Evolutionary conservation across 306 rosid species (phyloP).

Genomic region (Abrus precatorius): DNA sequence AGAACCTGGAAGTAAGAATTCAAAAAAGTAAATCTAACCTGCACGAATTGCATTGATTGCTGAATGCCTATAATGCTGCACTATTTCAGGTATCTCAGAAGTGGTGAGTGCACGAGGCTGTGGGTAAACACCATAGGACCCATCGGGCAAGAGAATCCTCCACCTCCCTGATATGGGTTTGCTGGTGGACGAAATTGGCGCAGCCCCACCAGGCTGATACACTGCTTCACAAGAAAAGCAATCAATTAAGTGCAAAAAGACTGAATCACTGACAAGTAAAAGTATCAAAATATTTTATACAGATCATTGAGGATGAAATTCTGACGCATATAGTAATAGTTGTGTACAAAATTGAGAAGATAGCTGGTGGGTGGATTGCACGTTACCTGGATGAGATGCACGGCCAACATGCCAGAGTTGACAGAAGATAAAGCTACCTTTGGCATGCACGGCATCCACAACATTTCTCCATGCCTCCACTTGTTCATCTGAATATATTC

Average conservation of each 20-base stretch:
- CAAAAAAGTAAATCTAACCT: slow-evolving; percentile 53
- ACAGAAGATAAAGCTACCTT: slow-evolving; percentile 82
- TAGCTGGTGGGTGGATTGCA: no score
- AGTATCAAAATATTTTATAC: not conserved
- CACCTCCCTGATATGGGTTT: slow-evolving; percentile 74
- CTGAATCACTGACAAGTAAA: not conserved
- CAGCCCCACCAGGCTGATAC: slow-evolving; percentile 75
- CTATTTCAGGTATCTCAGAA: slow-evolving; percentile 69
- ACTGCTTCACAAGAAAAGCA: slow-evolving; percentile 52
- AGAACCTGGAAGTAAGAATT: not conserved
- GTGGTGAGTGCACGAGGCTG: slow-evolving; percentile 64
- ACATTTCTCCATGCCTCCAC: slow-evolving; percentile 87
- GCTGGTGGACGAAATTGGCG: slow-evolving; percentile 82
- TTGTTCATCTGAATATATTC: slow-evolving; percentile 59
- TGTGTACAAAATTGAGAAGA: no score
- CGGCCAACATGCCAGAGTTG: slow-evolving; percentile 98
- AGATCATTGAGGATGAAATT: not conserved
- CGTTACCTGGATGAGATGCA: slow-evolving; percentile 72
- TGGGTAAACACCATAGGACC: slow-evolving; percentile 75
- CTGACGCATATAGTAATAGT: no score
- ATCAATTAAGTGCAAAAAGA: slow-evolving; percentile 8
- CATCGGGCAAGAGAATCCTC: slow-evolving; percentile 82
- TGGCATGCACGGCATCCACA: slow-evolving; percentile 89
- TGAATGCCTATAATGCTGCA: slow-evolving; percentile 73
- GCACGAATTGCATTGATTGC: slow-evolving; percentile 68